A percentile compares a stretch with the other conserved stretches of the same genome.
These are phyloP conservation scores for Paramecium pentaurelia DNA, from an alignment of 73 alveolate species.

Conservation along the genomic window DNA sequence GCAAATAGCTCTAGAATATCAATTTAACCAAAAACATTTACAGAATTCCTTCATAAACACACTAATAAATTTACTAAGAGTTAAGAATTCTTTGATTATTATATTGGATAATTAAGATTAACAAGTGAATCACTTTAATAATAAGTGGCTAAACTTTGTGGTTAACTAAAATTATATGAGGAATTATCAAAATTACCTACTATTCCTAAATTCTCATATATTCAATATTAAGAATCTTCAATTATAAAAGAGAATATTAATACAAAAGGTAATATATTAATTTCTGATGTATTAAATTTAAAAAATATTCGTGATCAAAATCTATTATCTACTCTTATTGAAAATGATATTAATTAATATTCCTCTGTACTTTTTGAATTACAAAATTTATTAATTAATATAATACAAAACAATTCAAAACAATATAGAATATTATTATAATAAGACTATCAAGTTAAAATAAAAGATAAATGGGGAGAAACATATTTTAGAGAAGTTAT, in stretches of 20 bases:
- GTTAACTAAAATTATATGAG: neutral
- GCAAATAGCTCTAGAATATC: neutral
- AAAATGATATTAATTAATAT: conserved; percentile 23
- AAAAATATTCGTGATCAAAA: neutral
- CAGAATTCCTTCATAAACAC: neutral
- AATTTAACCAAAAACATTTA: neutral
- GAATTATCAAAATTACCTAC: neutral
- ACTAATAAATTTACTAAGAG: neutral
- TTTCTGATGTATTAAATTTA: conserved; percentile 21
- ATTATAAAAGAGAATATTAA: neutral
- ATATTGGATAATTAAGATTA: neutral
- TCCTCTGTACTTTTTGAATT: conserved; percentile 1
- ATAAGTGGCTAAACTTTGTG: conserved; percentile 27
- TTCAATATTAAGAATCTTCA: conserved; percentile 6
- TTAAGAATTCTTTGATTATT: conserved; percentile 24
- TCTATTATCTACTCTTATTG: neutral
- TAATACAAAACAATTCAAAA: neutral
- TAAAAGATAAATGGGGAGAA: conserved; percentile 48
- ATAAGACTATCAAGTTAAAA: neutral
- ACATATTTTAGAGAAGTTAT: neutral
- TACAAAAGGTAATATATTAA: neutral
- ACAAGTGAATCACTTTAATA: neutral
- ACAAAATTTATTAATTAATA: neutral
- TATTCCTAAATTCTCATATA: conserved; percentile 26
- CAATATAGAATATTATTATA: neutral